phyloP scores from a whole-genome alignment of 495 filamentous ascomycete genomes.

The Penicillium simplicissimum region DNA sequence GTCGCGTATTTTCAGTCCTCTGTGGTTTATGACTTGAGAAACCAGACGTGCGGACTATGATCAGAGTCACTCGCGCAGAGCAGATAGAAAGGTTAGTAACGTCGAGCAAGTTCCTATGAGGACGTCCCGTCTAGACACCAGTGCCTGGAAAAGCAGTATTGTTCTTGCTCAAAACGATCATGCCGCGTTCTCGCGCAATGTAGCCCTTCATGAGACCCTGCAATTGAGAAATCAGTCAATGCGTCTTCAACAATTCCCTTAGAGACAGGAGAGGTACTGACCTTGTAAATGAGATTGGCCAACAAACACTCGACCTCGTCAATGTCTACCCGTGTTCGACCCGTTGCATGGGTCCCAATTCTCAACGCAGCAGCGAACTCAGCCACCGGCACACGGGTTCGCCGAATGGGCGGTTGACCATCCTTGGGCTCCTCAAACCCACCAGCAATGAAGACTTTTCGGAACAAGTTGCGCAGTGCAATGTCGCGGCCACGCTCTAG shows the following conservation, averaged over 20 bases:
- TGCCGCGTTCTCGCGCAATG: constrained; percentile 84
- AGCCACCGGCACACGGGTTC: constrained; percentile 75
- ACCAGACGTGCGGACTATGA: background rate
- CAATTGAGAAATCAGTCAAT: constrained; percentile 2
- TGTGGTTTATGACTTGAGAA: background rate
- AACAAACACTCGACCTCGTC: constrained; percentile 96
- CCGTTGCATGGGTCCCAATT: constrained; percentile 52
- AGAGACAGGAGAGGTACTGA: constrained; percentile 36
- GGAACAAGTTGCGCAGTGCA: constrained; percentile 81
- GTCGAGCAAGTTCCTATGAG: background rate
- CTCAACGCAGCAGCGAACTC: constrained; percentile 73
- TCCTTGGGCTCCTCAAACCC: constrained; percentile 76
- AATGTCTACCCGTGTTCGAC: constrained; percentile 66
- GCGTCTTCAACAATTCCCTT: background rate
- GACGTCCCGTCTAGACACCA: constrained; percentile 58
- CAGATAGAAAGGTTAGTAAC: constrained; percentile 5
- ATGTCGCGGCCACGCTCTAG: constrained; percentile 91
- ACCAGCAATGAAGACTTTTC: constrained; percentile 82
- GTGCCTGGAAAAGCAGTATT: constrained; percentile 92
- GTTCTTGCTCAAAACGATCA: constrained; percentile 85
- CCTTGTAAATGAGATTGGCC: constrained; percentile 96
- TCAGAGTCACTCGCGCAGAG: background rate
- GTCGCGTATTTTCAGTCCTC: background rate
- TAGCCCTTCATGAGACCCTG: constrained; percentile 97
- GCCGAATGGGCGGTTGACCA: constrained; percentile 59